These are phyloP conservation scores for Dothistroma septosporum DNA, from an alignment of 2,329 filamentous ascomycete genomes.

Conservation along the genomic window DNA sequence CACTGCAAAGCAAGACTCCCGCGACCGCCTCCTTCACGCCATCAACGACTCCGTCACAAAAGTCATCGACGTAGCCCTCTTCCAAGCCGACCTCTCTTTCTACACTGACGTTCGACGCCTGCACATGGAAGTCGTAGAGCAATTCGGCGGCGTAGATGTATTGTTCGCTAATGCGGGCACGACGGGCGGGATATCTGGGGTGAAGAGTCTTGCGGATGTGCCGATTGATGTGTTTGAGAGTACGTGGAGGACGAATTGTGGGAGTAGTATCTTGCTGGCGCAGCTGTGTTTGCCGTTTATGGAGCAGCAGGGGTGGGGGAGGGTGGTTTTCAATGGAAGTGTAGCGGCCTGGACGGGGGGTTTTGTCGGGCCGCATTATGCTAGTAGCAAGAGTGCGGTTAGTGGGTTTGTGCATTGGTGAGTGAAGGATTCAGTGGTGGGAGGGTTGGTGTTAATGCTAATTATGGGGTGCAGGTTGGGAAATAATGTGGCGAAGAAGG, in stretches of 20 bases:
- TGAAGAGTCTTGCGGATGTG: slow-evolving; percentile 33
- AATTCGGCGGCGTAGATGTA: slow-evolving; percentile 37
- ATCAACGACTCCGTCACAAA: slow-evolving; percentile 35
- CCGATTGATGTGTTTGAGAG: slow-evolving; percentile 36
- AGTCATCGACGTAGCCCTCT: slow-evolving; percentile 36
- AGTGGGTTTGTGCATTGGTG: slow-evolving; percentile 46
- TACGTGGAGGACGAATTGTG: slow-evolving; percentile 39
- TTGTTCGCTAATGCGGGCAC: slow-evolving; percentile 42
- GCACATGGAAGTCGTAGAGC: slow-evolving; percentile 34
- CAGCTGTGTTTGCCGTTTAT: slow-evolving; percentile 39
- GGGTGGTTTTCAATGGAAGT: slow-evolving; percentile 38
- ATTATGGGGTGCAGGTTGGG: slow-evolving; percentile 30
- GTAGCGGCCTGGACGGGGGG: slow-evolving; percentile 41
- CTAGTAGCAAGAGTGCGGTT: slow-evolving; percentile 41
- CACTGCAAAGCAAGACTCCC: slow-evolving; percentile 31
- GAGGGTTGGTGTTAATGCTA: neutral
- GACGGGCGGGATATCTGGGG: slow-evolving; percentile 24
- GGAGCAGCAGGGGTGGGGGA: slow-evolving; percentile 36
- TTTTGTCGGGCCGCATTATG: slow-evolving; percentile 41
- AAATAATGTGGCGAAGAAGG: slow-evolving; percentile 40
- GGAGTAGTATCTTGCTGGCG: slow-evolving; percentile 36
- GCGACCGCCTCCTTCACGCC: slow-evolving; percentile 32
- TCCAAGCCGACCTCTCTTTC: slow-evolving; percentile 26
- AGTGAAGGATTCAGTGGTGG: neutral
- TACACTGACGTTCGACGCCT: slow-evolving; percentile 31